A percentile compares a stretch with the other conserved stretches of the same genome.
Conservation (phyloP, 1,284 basidiomycete genomes). For the Hemileia vastatrix region DNA sequence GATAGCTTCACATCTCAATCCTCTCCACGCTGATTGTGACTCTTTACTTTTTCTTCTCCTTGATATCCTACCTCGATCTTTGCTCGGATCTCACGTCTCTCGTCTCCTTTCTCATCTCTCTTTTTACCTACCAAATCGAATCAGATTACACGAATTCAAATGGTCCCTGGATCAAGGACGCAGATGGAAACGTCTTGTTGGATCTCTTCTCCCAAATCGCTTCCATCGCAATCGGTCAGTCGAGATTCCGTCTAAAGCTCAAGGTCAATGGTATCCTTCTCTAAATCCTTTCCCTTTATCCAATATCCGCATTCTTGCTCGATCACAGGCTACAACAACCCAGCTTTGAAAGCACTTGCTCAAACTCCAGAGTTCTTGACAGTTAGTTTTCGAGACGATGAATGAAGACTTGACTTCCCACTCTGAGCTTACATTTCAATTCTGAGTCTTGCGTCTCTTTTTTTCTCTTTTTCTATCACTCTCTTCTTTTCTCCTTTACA, state of each 20-base stretch:
- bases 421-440: background rate
- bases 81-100: background rate
- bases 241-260: too few relatives aligned
- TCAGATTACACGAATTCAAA: conserved; percentile 32
- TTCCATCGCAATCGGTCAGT: conserved; percentile 46
- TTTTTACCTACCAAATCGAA: background rate
- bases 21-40: too few relatives aligned
- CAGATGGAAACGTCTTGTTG: conserved; percentile 38
- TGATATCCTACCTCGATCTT: background rate
- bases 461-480: background rate
- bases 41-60: too few relatives aligned
- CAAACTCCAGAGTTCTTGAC: conserved; percentile 35
- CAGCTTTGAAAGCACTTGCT: conserved; percentile 46
- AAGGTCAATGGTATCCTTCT: background rate
- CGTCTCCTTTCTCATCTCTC: background rate
- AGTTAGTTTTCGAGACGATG: background rate
- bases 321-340: conserved; percentile 52
- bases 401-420: conserved; percentile 27
- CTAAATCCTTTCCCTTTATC: too few relatives aligned
- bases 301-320: too few relatives aligned
- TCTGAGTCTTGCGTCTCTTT: background rate
- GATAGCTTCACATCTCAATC: too few relatives aligned
- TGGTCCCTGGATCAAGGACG: conserved; percentile 34
- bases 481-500: conserved; percentile 13
- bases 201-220: conserved; percentile 37